Base-by-base conservation (phyloP, 2,329 filamentous ascomycete species). In the Colletotrichum agaves region DNA sequence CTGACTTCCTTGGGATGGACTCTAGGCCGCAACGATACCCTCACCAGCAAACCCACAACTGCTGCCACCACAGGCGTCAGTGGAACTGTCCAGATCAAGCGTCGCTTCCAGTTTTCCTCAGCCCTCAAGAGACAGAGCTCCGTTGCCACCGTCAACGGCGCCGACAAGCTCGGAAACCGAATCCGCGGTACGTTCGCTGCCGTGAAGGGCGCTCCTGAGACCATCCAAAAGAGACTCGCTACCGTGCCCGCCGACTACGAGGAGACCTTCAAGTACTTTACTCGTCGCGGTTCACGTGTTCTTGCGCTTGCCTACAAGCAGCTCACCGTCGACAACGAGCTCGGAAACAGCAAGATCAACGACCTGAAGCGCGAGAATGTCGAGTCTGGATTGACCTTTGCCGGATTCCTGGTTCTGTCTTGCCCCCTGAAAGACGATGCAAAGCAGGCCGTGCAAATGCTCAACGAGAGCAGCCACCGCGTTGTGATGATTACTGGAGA, bases 401-500 rank as follows among this genome's bases (percentile, higher is more conserved):
- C 96, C 68, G 96, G 96, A 67, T 99, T 99, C 83, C 84, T 99
- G 70, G 94, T 99, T 58, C 85, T 99, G 33, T 95, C 98, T 78
- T 98, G 94, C 75, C 96, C 96, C 5, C 85, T 99, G 64, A 99
- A 99, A 82, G 94, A 97, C 27, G 96, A 99, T 78, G 96, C 96
- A 52, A 92, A 97, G 81, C 91, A 96, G 78, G 90, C 96, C 43
- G 93, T 99, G 44, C 93, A 92, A 72, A 98, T 98, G 93, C 87
- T 99, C 73, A 99, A 98, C 77, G 96, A 99, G 83, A 98, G 95
- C 80, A 98, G 94, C 81, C 96, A 99, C 79, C 93, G 96, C 73
- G 94, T 97, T 52, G 92, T 99, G 73, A 99, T 99, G 96, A 99
- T 99, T 72, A 99, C 96, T 68, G 96, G 96, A 77, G 96, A 99